These are phyloP conservation scores for Melanogaster broomeanus DNA, from an alignment of 768 basidiomycete species.

Conservation along the genomic window DNA sequence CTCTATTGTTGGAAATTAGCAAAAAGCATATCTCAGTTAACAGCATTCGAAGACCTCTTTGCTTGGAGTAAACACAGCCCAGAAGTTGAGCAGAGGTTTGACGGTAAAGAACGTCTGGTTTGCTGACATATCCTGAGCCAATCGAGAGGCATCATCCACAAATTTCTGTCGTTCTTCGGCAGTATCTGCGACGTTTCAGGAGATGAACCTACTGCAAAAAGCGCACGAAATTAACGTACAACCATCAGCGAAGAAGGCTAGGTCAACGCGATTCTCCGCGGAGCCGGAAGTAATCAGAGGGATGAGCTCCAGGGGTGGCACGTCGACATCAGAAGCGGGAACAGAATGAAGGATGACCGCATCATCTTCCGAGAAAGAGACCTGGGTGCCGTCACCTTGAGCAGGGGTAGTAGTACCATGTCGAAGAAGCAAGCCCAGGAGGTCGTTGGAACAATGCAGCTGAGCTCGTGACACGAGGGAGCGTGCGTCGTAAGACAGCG, in stretches of 20 bases:
- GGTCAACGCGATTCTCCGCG: conserved; percentile 65
- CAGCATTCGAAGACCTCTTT: conserved; percentile 51
- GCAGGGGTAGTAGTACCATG: not conserved
- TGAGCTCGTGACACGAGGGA: conserved; percentile 21
- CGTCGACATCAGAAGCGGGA: conserved; percentile 7
- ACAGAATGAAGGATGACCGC: not conserved
- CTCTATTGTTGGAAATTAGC: conserved; percentile 42
- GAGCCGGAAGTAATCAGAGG: conserved; percentile 64
- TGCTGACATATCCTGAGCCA: conserved; percentile 67
- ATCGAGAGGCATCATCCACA: conserved; percentile 60
- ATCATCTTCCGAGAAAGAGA: conserved; percentile 6
- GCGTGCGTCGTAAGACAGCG: conserved; percentile 18
- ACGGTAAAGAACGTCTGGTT: conserved; percentile 81
- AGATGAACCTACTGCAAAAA: not conserved
- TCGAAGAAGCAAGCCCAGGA: conserved; percentile 3
- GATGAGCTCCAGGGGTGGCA: conserved; percentile 53
- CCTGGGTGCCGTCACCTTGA: conserved; percentile 4
- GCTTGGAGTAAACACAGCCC: conserved; percentile 78
- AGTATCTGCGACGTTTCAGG: conserved; percentile 44
- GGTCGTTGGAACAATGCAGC: conserved; percentile 24
- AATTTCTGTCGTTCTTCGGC: conserved; percentile 61
- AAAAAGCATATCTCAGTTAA: conserved; percentile 21
- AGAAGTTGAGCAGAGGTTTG: conserved; percentile 75
- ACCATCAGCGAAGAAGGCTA: conserved; percentile 79
- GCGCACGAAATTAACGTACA: conserved; percentile 46